phyloP scores from a whole-genome alignment of 2,329 filamentous ascomycete genomes.

The Pyrenochaeta sp. region DNA sequence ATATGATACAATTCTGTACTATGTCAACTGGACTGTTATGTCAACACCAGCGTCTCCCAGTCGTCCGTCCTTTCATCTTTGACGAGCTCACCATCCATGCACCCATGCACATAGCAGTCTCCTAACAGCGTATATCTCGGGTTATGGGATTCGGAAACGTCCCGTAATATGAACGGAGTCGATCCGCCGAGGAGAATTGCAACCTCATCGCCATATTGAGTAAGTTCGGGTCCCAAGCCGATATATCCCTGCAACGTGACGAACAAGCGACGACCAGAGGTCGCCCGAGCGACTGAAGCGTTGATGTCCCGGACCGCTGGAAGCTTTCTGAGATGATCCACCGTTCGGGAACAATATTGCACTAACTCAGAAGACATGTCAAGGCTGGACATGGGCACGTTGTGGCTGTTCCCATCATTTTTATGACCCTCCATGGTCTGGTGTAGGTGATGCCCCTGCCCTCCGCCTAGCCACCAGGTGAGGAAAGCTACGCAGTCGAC shows the following conservation, averaged over 20 bases:
- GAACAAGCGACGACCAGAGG: background rate
- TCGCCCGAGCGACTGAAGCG: background rate
- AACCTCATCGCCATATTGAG: background rate
- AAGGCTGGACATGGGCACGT: no score
- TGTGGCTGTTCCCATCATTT: no score
- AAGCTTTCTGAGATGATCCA: background rate
- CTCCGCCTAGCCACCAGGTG: no score
- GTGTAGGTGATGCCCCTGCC: background rate
- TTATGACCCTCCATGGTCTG: no score
- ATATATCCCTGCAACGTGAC: background rate
- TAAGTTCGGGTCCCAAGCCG: background rate
- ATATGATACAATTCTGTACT: background rate
- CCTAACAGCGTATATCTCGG: background rate
- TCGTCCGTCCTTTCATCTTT: background rate
- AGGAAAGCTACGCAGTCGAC: no score
- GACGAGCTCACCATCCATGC: constrained; percentile 1
- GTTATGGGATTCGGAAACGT: background rate
- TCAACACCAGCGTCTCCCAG: background rate
- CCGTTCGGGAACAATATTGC: background rate
- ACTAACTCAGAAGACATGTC: background rate
- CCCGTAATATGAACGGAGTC: background rate
- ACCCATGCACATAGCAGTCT: background rate
- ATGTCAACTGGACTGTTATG: background rate
- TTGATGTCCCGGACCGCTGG: background rate
- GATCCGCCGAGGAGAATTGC: background rate